These are phyloP conservation scores for Pythium phragmiticola DNA, from an alignment of 352 stramenopile genomes.

Conservation along the genomic window DNA sequence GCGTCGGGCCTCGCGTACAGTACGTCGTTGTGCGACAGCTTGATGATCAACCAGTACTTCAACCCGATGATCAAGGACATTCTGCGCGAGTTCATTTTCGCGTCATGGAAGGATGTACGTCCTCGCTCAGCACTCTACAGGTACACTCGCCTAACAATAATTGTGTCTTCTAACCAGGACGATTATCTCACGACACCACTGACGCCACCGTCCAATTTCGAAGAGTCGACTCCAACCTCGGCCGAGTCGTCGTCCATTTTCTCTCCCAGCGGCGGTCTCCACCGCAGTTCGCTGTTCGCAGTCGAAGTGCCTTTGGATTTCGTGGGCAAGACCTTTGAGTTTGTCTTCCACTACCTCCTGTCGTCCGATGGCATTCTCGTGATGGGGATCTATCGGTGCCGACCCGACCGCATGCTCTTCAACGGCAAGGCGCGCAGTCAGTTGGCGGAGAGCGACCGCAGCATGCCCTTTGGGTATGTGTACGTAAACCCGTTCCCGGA, in stretches of 20 bases:
- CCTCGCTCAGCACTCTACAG: neutral
- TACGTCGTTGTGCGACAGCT: constrained; percentile 79
- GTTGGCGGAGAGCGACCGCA: constrained; percentile 59
- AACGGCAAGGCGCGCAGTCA: constrained; percentile 44
- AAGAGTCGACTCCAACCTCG: constrained; percentile 30
- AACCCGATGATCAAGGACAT: constrained; percentile 88
- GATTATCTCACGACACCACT: constrained; percentile 36
- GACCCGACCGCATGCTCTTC: constrained; percentile 41
- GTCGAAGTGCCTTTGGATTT: constrained; percentile 83
- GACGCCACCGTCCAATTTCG: constrained; percentile 23
- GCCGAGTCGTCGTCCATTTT: constrained; percentile 33
- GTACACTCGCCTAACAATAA: constrained; percentile 3
- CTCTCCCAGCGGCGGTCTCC: constrained; percentile 27
- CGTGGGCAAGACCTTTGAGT: constrained; percentile 77
- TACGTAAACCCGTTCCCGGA: constrained; percentile 81
- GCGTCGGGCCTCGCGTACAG: constrained; percentile 84
- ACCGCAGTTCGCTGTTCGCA: constrained; percentile 78
- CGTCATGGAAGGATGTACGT: constrained; percentile 64
- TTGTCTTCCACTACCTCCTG: constrained; percentile 81
- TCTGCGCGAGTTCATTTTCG: constrained; percentile 84
- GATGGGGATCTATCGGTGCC: constrained; percentile 76
- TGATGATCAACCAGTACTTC: constrained; percentile 90
- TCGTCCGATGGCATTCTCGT: constrained; percentile 79
- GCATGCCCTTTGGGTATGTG: constrained; percentile 77
- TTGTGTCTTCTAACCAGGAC: constrained; percentile 19